Base-by-base conservation (phyloP, 225 moss, liverwort and hornwort species). In the Bryoerythrophyllum caledonicum region DNA sequence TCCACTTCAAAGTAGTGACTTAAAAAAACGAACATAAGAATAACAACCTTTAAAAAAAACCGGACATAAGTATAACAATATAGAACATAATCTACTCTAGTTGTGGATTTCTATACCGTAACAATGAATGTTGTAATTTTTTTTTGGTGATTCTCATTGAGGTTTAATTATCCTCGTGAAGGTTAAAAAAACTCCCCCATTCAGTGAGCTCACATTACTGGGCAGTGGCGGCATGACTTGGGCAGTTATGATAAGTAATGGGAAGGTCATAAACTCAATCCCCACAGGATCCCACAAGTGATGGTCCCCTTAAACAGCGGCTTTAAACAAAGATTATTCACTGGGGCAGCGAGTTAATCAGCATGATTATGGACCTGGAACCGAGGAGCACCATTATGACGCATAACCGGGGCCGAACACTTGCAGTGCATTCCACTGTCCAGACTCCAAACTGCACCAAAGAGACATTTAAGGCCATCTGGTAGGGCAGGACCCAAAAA, bases 241-340 rank as follows among this genome's bases (percentile, higher is more conserved):
- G 8, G 23, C 34, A 23, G 21, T 48, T 32, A 61, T 61, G 72
- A 10, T 9, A 72, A 66, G 26, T 58, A 9, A 35, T 56, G 35
- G 35, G 58, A 56, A 55, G 54, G 44, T 71, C 64, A 78, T 64
- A 64, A 43, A 64, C 55, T 44, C 63, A 11, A 71, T 78, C 34
- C 34, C 16, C 55, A 1, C 55, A 55, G 19, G 56, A 78, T 65
- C 78, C 25, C 30, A 9, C 5, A 1, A 56, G 30, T 71, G 52
- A 70, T 61, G 77, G 28, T 5, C 64, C 19, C 55, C 56, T 78
- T 46, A 78, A 71, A 27, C 54, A 70, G 28, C 16, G 62, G 52
- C 60, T 60, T 26, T 68, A 51, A 76, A 60, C 35, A 35, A 51
- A 9, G 35, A 51, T 20, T 68, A 68, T 37, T 16, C 51, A 35